A percentile compares a stretch with the other conserved stretches of the same genome.
Conservation (phyloP, 139 green algal genomes). For the Spirogloea muscicola region DNA sequence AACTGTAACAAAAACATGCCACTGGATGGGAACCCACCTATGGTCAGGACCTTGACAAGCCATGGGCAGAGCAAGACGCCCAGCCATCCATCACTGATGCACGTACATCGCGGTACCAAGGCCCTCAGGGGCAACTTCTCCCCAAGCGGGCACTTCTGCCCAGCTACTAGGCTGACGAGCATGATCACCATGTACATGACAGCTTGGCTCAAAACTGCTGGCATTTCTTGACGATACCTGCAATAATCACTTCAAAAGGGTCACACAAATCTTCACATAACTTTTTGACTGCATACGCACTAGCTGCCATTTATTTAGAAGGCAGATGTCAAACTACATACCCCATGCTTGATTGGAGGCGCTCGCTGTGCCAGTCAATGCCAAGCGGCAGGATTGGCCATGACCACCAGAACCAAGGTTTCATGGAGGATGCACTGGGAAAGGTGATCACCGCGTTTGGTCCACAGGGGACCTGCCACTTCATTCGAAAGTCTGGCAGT, state of each 20-base stretch:
- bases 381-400: constrained; percentile 35
- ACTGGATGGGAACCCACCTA: neutral
- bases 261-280: neutral
- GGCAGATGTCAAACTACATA: neutral
- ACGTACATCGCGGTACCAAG: neutral
- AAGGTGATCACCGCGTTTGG: constrained; percentile 43
- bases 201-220: neutral
- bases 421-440: constrained; percentile 14
- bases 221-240: neutral
- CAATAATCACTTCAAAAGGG: neutral
- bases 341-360: neutral
- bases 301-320: constrained; percentile 1
- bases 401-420: constrained; percentile 50
- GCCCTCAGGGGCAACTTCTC: no score
- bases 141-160: no score
- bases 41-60: neutral
- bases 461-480: constrained; percentile 32
- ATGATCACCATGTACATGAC: neutral
- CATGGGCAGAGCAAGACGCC: neutral
- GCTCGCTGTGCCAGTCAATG: constrained; percentile 18
- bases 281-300: neutral
- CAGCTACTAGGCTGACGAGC: no score
- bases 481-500: constrained; percentile 2
- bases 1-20: no score
- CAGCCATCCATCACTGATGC: neutral